Percentiles rank a stretch among this genome's conserved stretches.
Evolutionary conservation across 345 rosid species (phyloP).

Genomic region (Mangifera indica): DNA sequence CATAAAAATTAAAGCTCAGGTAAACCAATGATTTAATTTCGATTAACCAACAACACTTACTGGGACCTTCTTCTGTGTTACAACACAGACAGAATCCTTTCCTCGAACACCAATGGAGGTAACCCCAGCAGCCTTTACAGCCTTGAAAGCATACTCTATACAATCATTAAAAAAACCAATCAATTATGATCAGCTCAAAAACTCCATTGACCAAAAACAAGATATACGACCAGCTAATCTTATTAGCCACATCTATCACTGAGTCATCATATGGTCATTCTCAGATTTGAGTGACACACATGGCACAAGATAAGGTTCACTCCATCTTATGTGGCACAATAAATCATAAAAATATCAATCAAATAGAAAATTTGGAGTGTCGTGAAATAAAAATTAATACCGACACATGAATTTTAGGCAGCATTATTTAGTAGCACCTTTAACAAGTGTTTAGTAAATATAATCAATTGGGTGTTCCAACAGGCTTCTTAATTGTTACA

Average conservation of each 20-base stretch:
- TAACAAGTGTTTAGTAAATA: too few relatives aligned
- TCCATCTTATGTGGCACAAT: not conserved
- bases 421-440: too few relatives aligned
- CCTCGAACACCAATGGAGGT: slow-evolving; percentile 97
- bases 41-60: slow-evolving; percentile 43
- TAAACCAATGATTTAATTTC: not conserved
- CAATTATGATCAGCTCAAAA: not conserved
- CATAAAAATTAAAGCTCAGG: slow-evolving; percentile 9
- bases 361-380: not conserved
- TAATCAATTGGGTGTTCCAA: too few relatives aligned
- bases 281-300: not conserved
- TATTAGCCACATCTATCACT: not conserved
- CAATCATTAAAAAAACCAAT: slow-evolving; percentile 10
- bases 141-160: slow-evolving; percentile 94
- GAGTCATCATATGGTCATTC: not conserved
- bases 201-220: too few relatives aligned
- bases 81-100: slow-evolving; percentile 91
- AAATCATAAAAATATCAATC: not conserved
- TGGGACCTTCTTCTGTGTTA: slow-evolving; percentile 99
- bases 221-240: not conserved
- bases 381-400: too few relatives aligned
- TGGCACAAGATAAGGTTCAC: not conserved
- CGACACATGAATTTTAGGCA: too few relatives aligned
- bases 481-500: too few relatives aligned
- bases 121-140: slow-evolving; percentile 91